Base-by-base conservation (phyloP, 1,284 basidiomycete species). In the Rhodotorula mucilaginosa region DNA sequence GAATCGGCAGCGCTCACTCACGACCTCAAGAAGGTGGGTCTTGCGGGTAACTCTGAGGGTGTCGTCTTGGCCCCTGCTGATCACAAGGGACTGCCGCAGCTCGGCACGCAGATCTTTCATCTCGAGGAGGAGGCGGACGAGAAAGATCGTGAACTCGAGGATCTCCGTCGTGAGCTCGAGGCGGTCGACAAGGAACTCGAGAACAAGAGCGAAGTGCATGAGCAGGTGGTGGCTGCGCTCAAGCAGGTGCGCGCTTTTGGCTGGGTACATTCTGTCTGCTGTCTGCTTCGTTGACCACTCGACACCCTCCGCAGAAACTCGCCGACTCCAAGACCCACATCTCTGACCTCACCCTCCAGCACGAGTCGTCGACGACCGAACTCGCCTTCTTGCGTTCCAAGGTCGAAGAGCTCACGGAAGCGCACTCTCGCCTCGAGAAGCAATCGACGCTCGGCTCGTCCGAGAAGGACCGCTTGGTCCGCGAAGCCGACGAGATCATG, bases 371-470 rank as follows among this genome's bases (percentile, higher is more conserved):
- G 13, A 64, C 71, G 13, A 72, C 76, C 29, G 76, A 79, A 54
- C 48, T 65, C 16, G 77, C 78, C 26, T 75, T 79, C 58, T 72
- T 80, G 86, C 47, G 82, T 12, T 73, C 85, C 16, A 86, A 87
- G 51, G 87, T 91, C 76, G 90, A 92, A 79, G 88, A 91, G 79
- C 86, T 93, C 48, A 88, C 89, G 0, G 83, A 83, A 10, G 89
- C 91, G 78, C 85, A 90, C 68, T 80, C 81, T 52, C 78, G 80
- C 52, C 78, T 80, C 13, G 80, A 81, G 63, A 77, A 77, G 52
- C 66, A 75, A 39, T 65, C 69, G 7, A 75, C 77, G 7, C 57
- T 64, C 4, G 76, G 78, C 31, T 58, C 69, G 5, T 72, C 76
- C n/a, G 67, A 69, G 15, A 72, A 71, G 34, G 58, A 73, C 39